phyloP scores from a whole-genome alignment of 495 filamentous ascomycete species.

The Penicillium canariense region DNA sequence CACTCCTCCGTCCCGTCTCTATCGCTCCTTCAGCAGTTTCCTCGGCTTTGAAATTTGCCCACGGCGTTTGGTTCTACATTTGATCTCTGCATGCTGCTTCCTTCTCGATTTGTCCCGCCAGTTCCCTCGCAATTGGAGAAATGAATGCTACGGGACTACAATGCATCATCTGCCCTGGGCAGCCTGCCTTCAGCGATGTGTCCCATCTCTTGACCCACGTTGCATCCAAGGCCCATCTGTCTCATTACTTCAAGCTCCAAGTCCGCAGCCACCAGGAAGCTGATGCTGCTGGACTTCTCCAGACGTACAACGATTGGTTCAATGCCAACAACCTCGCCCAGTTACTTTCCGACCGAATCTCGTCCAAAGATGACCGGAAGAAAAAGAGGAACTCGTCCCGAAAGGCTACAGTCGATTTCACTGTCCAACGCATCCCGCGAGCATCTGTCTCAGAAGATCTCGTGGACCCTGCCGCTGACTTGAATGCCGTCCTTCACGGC shows the following conservation, averaged over 20 bases:
- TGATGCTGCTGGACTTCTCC: conserved; percentile 46
- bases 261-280: conserved; percentile 60
- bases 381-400: conserved; percentile 33
- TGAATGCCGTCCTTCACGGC: conserved; percentile 12
- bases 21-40: conserved; percentile 20
- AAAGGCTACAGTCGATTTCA: conserved; percentile 3
- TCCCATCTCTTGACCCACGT: conserved; percentile 89
- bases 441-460: neutral
- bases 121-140: conserved; percentile 9
- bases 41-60: conserved; percentile 3
- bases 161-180: conserved; percentile 78
- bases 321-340: conserved; percentile 57
- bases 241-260: conserved; percentile 68
- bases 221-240: conserved; percentile 78
- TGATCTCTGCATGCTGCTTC: conserved; percentile 31
- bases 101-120: conserved; percentile 11
- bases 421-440: neutral
- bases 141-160: conserved; percentile 61
- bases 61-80: conserved; percentile 3
- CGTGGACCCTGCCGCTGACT: neutral
- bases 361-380: conserved; percentile 66
- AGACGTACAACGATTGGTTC: conserved; percentile 71
- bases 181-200: conserved; percentile 76
- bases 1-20: no score
- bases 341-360: conserved; percentile 68